A percentile compares a stretch with the other conserved stretches of the same genome.
These are phyloP conservation scores for Pythium insidiosum DNA, from an alignment of 352 stramenopile species.

Conservation along the genomic window DNA sequence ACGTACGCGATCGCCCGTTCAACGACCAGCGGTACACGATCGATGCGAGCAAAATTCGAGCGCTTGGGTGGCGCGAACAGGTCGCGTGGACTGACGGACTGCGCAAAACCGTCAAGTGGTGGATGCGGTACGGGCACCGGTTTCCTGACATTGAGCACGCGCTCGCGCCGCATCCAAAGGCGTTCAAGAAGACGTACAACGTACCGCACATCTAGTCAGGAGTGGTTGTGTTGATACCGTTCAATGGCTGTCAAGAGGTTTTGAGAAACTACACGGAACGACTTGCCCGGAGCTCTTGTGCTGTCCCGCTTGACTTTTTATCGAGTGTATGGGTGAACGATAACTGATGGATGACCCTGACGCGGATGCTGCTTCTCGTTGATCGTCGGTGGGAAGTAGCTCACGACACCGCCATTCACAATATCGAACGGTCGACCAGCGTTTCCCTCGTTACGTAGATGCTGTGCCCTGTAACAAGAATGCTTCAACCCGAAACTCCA, in stretches of 20 bases:
- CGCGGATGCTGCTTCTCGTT: constrained; percentile 53
- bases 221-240: too few relatives aligned
- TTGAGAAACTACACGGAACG: too few relatives aligned
- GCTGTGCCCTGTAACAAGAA: constrained; percentile 32
- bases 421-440: constrained; percentile 57
- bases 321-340: constrained; percentile 49
- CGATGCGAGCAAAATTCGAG: constrained; percentile 86
- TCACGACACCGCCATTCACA: constrained; percentile 45
- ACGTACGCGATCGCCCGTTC: constrained; percentile 91
- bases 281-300: too few relatives aligned
- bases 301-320: constrained; percentile 13
- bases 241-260: too few relatives aligned
- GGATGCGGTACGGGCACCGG: constrained; percentile 52
- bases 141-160: constrained; percentile 85
- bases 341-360: constrained; percentile 60
- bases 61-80: constrained; percentile 91
- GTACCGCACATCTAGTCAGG: too few relatives aligned
- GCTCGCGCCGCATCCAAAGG: constrained; percentile 68
- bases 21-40: constrained; percentile 98
- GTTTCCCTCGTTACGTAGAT: constrained; percentile 64
- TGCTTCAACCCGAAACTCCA: neutral
- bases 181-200: constrained; percentile 64
- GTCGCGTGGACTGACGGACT: constrained; percentile 93
- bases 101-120: constrained; percentile 88
- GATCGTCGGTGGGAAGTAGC: constrained; percentile 54